phyloP scores from a whole-genome alignment of 1,284 basidiomycete genomes.

The Xerocomus nothofagi region DNA sequence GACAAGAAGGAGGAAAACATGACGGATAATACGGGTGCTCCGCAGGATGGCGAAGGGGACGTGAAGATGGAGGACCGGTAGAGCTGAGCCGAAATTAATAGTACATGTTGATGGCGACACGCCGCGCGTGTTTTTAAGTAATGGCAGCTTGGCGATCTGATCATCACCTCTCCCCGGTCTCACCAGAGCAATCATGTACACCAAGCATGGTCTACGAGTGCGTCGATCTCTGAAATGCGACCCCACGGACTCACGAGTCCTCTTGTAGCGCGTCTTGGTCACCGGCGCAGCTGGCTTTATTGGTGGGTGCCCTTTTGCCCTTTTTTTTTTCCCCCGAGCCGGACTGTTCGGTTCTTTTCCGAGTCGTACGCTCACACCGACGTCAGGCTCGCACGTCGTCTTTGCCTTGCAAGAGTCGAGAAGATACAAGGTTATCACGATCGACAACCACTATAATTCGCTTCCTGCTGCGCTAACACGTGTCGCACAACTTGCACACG shows the following conservation, averaged over 20 bases:
- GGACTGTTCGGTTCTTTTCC: background rate
- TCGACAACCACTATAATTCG: slow-evolving; percentile 94
- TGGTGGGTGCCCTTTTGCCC: slow-evolving; percentile 44
- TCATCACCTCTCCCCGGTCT: slow-evolving; percentile 3
- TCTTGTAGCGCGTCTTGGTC: slow-evolving; percentile 66
- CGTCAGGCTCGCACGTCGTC: slow-evolving; percentile 85
- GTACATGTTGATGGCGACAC: background rate
- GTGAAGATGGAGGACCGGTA: slow-evolving; percentile 55
- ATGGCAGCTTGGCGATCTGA: slow-evolving; percentile 11
- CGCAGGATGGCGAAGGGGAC: slow-evolving; percentile 45
- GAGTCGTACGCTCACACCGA: slow-evolving; percentile 13
- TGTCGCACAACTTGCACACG: slow-evolving; percentile 77
- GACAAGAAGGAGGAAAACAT: slow-evolving; percentile 18
- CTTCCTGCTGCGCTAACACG: slow-evolving; percentile 71
- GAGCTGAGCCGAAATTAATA: too few species aligned
- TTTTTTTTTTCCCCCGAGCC: slow-evolving; percentile 4
- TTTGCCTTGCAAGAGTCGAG: slow-evolving; percentile 84
- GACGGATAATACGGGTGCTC: slow-evolving; percentile 8
- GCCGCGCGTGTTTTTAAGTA: slow-evolving; percentile 17
- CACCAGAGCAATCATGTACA: slow-evolving; percentile 28
- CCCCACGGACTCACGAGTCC: slow-evolving; percentile 13
- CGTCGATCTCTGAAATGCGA: slow-evolving; percentile 15
- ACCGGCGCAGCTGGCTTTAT: slow-evolving; percentile 87
- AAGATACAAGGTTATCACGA: slow-evolving; percentile 87
- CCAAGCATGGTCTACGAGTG: slow-evolving; percentile 33